Evolutionary conservation across 306 rosid genomes (phyloP).

Genomic region (Prunus padus): DNA sequence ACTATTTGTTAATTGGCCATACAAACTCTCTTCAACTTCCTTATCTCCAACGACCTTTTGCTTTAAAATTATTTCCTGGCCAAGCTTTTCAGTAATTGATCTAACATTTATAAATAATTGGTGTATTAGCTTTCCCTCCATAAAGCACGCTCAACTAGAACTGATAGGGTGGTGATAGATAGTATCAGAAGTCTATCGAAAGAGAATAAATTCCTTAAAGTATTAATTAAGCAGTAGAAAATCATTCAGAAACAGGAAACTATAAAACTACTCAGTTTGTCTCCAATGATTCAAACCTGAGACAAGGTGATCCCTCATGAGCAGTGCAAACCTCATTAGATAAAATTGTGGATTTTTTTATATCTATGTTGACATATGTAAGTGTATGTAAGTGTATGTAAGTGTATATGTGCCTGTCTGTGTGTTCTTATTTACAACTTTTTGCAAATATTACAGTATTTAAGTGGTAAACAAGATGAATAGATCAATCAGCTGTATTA

Average conservation of each 20-base stretch:
- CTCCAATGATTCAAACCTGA: background rate
- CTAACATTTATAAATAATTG: constrained; percentile 38
- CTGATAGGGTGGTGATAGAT: background rate
- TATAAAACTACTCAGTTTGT: no score
- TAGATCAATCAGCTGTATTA: background rate
- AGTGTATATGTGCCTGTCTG: background rate
- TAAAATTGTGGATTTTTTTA: background rate
- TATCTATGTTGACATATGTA: background rate
- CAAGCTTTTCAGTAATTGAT: constrained; percentile 70
- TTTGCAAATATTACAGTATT: background rate
- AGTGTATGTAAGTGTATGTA: background rate
- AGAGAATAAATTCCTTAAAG: background rate
- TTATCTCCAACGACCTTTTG: constrained; percentile 63
- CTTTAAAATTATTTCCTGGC: constrained; percentile 58
- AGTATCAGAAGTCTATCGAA: constrained; percentile 15
- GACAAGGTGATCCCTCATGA: background rate
- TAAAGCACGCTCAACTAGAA: background rate
- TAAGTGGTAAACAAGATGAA: background rate
- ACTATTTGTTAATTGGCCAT: constrained; percentile 53
- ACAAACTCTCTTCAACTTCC: constrained; percentile 75
- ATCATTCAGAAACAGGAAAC: background rate
- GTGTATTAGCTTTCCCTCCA: constrained; percentile 26
- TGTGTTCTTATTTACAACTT: background rate
- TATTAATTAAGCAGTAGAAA: background rate
- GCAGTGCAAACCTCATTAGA: background rate